Percentiles rank a stretch among this genome's conserved stretches.
These are phyloP conservation scores for Penstemon eatonii DNA, from an alignment of 257 asterid genomes.

Conservation along the genomic window DNA sequence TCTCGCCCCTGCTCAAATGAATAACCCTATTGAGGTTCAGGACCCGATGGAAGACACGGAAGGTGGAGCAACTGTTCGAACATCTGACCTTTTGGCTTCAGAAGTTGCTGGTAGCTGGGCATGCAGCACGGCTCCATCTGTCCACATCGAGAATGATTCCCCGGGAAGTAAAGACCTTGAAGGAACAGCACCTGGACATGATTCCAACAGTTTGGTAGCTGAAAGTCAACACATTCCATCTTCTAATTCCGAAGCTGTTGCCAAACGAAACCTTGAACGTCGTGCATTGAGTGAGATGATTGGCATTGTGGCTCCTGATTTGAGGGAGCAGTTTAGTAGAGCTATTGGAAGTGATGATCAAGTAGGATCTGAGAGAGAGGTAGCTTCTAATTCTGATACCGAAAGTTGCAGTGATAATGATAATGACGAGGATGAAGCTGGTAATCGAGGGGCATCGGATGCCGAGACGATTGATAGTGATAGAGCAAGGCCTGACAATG, in stretches of 20 bases:
- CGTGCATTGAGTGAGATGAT: slow-evolving; percentile 70
- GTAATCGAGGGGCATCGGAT: slow-evolving; percentile 48
- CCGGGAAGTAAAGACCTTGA: slow-evolving; percentile 44
- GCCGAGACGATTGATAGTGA: slow-evolving; percentile 54
- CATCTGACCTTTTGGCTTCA: slow-evolving; percentile 80
- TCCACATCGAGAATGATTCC: slow-evolving; percentile 72
- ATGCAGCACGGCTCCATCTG: slow-evolving; percentile 80
- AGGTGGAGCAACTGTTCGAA: slow-evolving; percentile 60
- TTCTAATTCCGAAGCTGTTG: slow-evolving; percentile 40
- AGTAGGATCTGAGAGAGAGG: slow-evolving; percentile 45
- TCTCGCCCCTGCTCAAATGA: slow-evolving; percentile 25
- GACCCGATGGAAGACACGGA: slow-evolving; percentile 61
- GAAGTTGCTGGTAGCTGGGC: slow-evolving; percentile 98
- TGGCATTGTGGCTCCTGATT: slow-evolving; percentile 70
- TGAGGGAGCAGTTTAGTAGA: slow-evolving; percentile 61
- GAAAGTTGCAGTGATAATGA: slow-evolving; percentile 51
- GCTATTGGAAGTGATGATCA: slow-evolving; percentile 45
- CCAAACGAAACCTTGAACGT: slow-evolving; percentile 46
- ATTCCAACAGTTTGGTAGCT: slow-evolving; percentile 57
- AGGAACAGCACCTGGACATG: slow-evolving; percentile 40
- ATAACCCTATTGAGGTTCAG: slow-evolving; percentile 26
- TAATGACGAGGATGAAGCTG: slow-evolving; percentile 29
- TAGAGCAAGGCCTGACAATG: slow-evolving; percentile 36
- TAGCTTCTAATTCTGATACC: slow-evolving; percentile 54
- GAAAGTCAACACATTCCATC: slow-evolving; percentile 60